These are phyloP conservation scores for Allium sativum DNA, from an alignment of 106 monocot species.

Conservation along the genomic window DNA sequence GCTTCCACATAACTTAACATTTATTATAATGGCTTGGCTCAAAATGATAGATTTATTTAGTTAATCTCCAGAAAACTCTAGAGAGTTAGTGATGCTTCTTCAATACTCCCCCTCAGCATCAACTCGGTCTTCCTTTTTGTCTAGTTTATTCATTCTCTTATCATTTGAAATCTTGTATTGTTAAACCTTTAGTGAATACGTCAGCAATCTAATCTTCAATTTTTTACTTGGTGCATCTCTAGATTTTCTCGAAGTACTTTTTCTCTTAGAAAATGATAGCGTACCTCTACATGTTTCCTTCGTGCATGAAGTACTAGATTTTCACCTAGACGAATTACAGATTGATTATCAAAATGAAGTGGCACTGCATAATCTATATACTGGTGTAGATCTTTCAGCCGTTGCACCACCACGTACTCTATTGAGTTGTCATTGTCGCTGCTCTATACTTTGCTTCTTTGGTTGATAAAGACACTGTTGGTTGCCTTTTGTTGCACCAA, in stretches of 20 bases:
- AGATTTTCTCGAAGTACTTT: neutral
- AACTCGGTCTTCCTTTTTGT: no score
- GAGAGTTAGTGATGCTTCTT: no score
- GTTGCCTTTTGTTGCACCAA: slow-evolving; percentile 1
- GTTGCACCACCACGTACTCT: neutral
- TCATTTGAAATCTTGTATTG: no score
- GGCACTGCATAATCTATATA: neutral
- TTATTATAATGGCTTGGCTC: no score
- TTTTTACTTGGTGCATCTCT: neutral
- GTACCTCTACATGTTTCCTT: neutral
- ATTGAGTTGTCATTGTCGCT: neutral
- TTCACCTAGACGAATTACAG: neutral
- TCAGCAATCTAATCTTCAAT: neutral
- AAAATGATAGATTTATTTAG: no score
- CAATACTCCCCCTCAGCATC: no score
- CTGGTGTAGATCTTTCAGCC: neutral
- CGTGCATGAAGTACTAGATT: neutral
- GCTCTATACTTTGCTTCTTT: neutral
- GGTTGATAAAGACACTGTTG: neutral
- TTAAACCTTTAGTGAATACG: neutral
- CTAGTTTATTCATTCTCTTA: no score
- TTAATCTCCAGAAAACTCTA: no score
- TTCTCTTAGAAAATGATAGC: neutral
- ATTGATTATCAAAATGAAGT: neutral
- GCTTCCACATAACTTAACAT: no score